Evolutionary conservation across 2,329 filamentous ascomycete genomes (phyloP).

Genomic region (Calonectria honghensis): DNA sequence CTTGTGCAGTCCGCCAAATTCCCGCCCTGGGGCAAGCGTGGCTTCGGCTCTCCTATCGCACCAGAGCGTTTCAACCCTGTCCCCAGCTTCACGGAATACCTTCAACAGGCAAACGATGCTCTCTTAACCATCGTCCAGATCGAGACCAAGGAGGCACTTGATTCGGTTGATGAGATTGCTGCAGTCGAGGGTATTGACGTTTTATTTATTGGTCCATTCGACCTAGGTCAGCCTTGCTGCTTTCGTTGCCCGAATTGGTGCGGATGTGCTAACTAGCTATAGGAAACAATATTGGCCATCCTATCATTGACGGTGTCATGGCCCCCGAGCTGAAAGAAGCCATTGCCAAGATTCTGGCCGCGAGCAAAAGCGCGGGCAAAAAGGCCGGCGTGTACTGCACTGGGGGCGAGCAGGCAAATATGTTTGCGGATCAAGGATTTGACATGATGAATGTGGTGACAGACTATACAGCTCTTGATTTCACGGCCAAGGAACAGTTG

Average conservation of each 20-base stretch:
- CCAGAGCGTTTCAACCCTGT: conserved; percentile 65
- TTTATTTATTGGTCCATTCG: conserved; percentile 80
- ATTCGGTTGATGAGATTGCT: conserved; percentile 77
- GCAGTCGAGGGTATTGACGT: conserved; percentile 76
- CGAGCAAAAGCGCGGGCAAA: conserved; percentile 77
- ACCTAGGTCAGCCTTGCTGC: conserved; percentile 67
- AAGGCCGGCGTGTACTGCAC: conserved; percentile 78
- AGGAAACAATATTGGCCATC: conserved; percentile 77
- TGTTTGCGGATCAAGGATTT: conserved; percentile 74
- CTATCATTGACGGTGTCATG: conserved; percentile 77
- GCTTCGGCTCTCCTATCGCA: conserved; percentile 70
- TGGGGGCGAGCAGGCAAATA: conserved; percentile 72
- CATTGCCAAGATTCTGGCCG: conserved; percentile 74
- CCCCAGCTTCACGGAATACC: conserved; percentile 68
- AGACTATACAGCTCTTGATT: conserved; percentile 72
- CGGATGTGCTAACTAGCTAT: conserved; percentile 30
- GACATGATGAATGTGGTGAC: conserved; percentile 77
- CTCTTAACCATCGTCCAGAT: conserved; percentile 81
- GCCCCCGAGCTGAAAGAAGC: conserved; percentile 75
- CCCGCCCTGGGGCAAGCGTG: conserved; percentile 68
- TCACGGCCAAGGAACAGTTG: conserved; percentile 66
- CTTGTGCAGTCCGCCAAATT: conserved; percentile 71
- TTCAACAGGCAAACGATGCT: conserved; percentile 69
- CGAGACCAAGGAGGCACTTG: conserved; percentile 78
- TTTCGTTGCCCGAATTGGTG: too few relatives aligned